Conservation (phyloP, 192 early-diverging fungal genomes). For the Glomus cerebriforme region DNA sequence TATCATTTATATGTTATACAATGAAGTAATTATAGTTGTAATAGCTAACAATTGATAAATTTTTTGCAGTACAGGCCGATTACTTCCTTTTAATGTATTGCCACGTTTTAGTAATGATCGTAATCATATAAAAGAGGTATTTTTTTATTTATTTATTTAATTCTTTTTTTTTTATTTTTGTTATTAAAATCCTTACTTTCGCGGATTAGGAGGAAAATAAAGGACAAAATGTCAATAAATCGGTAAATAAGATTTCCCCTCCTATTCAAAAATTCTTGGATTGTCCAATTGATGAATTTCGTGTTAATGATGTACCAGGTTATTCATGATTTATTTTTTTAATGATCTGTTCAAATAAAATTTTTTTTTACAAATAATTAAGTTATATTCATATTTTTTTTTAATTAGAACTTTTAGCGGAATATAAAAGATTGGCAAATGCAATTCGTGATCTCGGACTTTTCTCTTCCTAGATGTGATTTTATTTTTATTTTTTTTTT, state of each 20-base stretch:
- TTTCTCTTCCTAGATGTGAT: conserved; percentile 15
- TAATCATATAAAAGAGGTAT: neutral
- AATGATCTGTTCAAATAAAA: neutral
- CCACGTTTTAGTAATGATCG: conserved; percentile 4
- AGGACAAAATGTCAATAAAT: neutral
- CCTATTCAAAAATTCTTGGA: conserved; percentile 25
- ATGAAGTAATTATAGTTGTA: neutral
- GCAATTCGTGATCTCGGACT: conserved; percentile 18
- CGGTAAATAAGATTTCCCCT: conserved; percentile 8
- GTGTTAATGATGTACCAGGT: conserved; percentile 26
- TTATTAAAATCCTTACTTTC: neutral
- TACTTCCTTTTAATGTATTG: conserved; percentile 21
- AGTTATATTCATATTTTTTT: neutral
- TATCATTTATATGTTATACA: neutral
- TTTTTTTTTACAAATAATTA: neutral
- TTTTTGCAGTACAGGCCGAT: conserved; percentile 1
- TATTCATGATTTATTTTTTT: neutral
- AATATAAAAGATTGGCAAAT: conserved; percentile 28
- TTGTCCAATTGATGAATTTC: conserved; percentile 28
- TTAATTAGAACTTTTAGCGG: conserved; percentile 15
- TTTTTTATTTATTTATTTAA: neutral
- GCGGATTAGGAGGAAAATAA: neutral
- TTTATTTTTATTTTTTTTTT: neutral
- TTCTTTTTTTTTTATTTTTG: neutral
- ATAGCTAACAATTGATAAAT: neutral